Evolutionary conservation across 768 basidiomycete species (phyloP).

Genomic region (Boletus reticuloceps): DNA sequence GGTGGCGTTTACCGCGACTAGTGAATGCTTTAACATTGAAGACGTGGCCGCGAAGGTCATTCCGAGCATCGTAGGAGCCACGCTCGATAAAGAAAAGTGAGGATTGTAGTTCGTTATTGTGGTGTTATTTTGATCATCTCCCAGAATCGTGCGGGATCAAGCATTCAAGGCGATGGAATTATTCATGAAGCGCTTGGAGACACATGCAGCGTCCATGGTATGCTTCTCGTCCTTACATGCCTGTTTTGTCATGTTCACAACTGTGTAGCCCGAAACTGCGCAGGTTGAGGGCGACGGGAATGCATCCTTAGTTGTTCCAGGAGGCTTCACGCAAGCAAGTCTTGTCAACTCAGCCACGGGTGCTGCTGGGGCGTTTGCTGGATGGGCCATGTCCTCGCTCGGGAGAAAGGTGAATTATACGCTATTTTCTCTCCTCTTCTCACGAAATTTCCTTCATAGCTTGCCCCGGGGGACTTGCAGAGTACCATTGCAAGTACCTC

Average conservation of each 20-base stretch:
- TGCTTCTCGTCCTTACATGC: slow-evolving; percentile 8
- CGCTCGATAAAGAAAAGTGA: slow-evolving; percentile 94
- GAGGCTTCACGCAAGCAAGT: slow-evolving; percentile 29
- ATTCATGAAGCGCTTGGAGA: slow-evolving; percentile 81
- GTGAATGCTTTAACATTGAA: slow-evolving; percentile 84
- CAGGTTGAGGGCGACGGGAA: slow-evolving; percentile 36
- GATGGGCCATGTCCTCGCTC: slow-evolving; percentile 93
- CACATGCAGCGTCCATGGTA: slow-evolving; percentile 80
- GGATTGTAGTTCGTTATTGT: slow-evolving; percentile 13
- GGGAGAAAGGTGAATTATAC: slow-evolving; percentile 64
- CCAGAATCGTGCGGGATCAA: slow-evolving; percentile 89
- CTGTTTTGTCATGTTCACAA: not conserved
- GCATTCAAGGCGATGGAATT: slow-evolving; percentile 92
- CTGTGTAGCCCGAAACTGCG: slow-evolving; percentile 54
- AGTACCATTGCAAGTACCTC: slow-evolving; percentile 50
- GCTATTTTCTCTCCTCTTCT: not conserved
- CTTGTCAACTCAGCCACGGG: slow-evolving; percentile 86
- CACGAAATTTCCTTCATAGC: slow-evolving; percentile 36
- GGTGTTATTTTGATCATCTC: not conserved
- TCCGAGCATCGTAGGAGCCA: slow-evolving; percentile 73
- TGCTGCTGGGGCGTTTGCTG: slow-evolving; percentile 87
- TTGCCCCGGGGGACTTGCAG: slow-evolving; percentile 71
- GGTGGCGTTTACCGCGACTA: slow-evolving; percentile 94
- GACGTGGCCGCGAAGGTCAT: slow-evolving; percentile 90
- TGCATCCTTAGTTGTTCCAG: slow-evolving; percentile 26